Conservation (phyloP, 768 basidiomycete species). For the Psilocybe azurescens region DNA sequence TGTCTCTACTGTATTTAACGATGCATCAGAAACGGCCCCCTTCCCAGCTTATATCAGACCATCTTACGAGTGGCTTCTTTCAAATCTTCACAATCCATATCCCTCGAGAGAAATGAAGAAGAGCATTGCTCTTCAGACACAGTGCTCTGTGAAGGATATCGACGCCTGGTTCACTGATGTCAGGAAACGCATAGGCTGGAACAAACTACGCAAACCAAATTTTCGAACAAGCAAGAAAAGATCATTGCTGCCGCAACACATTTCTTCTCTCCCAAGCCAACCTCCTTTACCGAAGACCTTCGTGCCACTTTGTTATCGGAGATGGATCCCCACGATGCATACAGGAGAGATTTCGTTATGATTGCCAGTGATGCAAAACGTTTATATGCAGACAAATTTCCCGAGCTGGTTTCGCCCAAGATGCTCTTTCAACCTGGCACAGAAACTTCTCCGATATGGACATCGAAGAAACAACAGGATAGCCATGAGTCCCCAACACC, state of each 20-base stretch:
- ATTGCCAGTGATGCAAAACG: constrained; percentile 25
- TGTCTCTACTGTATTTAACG: not conserved
- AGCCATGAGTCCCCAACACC: no score
- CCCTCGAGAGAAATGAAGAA: constrained; percentile 41
- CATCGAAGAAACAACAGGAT: no score
- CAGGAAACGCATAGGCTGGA: constrained; percentile 62
- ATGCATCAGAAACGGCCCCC: no score
- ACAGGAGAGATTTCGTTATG: not conserved
- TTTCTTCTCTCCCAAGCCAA: constrained; percentile 27
- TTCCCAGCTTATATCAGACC: constrained; percentile 18
- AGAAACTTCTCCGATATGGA: no score
- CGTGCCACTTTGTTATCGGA: not conserved
- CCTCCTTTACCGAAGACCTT: not conserved
- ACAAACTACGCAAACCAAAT: constrained; percentile 37
- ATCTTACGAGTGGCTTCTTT: constrained; percentile 45
- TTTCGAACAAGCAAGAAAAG: constrained; percentile 35
- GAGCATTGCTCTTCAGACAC: constrained; percentile 30
- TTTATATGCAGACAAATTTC: constrained; percentile 26
- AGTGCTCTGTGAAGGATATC: constrained; percentile 33
- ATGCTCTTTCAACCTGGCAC: no score
- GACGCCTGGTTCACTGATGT: constrained; percentile 53
- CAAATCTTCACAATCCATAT: constrained; percentile 58
- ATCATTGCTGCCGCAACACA: constrained; percentile 44
- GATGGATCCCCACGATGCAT: not conserved
- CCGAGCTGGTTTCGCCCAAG: not conserved